Evolutionary conservation across 495 filamentous ascomycete species (phyloP).

Genomic region (Tuber magnatum): DNA sequence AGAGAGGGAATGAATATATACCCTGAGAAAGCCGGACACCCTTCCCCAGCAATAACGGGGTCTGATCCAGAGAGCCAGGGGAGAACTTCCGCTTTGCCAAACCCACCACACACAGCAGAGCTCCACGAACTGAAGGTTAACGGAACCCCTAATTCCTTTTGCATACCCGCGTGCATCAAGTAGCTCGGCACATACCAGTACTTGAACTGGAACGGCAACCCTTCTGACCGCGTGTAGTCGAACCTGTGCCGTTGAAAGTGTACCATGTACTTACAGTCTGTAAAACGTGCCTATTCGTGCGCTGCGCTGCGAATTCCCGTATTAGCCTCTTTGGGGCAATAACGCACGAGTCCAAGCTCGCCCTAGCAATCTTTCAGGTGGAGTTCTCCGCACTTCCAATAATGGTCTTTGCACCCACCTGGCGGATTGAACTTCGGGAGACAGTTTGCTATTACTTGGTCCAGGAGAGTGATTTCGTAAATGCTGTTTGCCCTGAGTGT

Average conservation of each 20-base stretch:
- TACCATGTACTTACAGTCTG: neutral
- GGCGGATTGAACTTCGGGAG: neutral
- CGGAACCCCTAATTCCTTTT: slow-evolving; percentile 54
- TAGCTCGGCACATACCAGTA: slow-evolving; percentile 56
- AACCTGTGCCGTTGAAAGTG: slow-evolving; percentile 47
- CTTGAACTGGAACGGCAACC: slow-evolving; percentile 57
- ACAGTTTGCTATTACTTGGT: slow-evolving; percentile 1
- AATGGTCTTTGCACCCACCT: slow-evolving; percentile 1
- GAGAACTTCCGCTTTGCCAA: slow-evolving; percentile 42
- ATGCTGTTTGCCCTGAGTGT: slow-evolving; percentile 14
- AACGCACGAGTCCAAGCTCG: neutral
- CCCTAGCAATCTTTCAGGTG: slow-evolving; percentile 4
- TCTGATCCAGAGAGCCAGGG: slow-evolving; percentile 48
- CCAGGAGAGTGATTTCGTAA: slow-evolving; percentile 9
- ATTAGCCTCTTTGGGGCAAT: neutral
- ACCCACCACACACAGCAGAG: slow-evolving; percentile 48
- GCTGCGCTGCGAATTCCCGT: slow-evolving; percentile 7
- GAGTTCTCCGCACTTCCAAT: slow-evolving; percentile 2
- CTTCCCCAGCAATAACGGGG: slow-evolving; percentile 49
- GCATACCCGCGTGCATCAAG: slow-evolving; percentile 54
- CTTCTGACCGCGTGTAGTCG: slow-evolving; percentile 52
- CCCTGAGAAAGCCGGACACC: slow-evolving; percentile 57
- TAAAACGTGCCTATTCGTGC: neutral
- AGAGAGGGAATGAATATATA: neutral
- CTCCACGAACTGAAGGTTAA: slow-evolving; percentile 57